These are phyloP conservation scores for Tetrahymena malaccensis DNA, from an alignment of 73 alveolate genomes.

Conservation along the genomic window DNA sequence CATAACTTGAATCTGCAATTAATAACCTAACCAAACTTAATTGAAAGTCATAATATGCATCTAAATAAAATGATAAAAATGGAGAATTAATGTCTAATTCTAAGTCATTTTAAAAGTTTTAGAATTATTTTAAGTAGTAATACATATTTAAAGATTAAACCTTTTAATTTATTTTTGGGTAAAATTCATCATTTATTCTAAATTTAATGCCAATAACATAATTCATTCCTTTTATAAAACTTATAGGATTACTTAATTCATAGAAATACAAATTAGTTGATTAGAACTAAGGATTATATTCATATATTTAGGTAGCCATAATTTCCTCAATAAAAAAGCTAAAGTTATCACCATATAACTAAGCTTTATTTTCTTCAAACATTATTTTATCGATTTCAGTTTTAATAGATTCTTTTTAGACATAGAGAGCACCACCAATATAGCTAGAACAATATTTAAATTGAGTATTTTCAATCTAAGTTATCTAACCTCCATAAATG, in stretches of 20 bases:
- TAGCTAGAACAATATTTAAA: neutral
- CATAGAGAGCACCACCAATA: neutral
- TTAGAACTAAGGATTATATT: neutral
- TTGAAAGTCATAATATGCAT: neutral
- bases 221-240: neutral
- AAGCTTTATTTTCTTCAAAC: neutral
- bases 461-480: neutral
- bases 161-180: neutral
- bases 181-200: neutral
- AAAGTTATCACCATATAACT: neutral
- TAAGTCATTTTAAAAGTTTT: neutral
- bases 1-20: neutral
- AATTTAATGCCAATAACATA: neutral
- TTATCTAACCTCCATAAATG: neutral
- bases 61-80: neutral
- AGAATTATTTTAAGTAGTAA: neutral
- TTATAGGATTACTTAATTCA: neutral
- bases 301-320: neutral
- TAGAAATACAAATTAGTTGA: neutral
- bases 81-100: neutral
- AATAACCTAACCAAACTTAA: too few relatives aligned
- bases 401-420: neutral
- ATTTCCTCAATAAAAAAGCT: neutral
- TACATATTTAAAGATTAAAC: neutral
- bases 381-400: neutral